phyloP scores from a whole-genome alignment of 805 yeast species.

The Cyberlindnera samutprakarnensis region DNA sequence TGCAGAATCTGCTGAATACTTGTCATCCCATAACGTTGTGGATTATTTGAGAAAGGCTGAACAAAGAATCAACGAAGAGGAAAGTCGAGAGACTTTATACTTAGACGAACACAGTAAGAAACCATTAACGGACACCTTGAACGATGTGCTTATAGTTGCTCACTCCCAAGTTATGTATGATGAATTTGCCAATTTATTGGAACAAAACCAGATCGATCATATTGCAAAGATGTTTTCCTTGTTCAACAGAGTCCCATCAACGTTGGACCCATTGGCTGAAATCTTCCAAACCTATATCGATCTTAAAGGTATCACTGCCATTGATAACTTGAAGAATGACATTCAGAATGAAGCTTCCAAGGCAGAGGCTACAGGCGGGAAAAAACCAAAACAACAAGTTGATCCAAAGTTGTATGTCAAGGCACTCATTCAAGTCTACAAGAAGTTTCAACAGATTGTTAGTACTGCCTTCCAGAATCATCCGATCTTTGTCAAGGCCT shows the following conservation, averaged over 20 bases:
- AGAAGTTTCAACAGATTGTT: conserved; percentile 60
- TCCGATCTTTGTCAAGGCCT: conserved; percentile 73
- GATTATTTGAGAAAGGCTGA: conserved; percentile 88
- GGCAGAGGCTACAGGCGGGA: conserved; percentile 16
- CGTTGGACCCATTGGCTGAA: conserved; percentile 71
- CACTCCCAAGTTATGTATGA: conserved; percentile 72
- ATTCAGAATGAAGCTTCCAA: conserved; percentile 13
- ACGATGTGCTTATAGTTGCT: conserved; percentile 65
- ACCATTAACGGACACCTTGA: conserved; percentile 67
- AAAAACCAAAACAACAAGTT: conserved; percentile 27
- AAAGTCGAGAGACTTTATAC: conserved; percentile 65
- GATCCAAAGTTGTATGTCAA: conserved; percentile 79
- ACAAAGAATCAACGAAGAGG: conserved; percentile 75
- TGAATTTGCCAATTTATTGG: conserved; percentile 70
- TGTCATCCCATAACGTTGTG: conserved; percentile 72
- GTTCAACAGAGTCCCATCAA: conserved; percentile 69
- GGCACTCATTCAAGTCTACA: conserved; percentile 63
- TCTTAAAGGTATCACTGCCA: conserved; percentile 50
- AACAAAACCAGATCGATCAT: conserved; percentile 63
- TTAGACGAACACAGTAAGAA: conserved; percentile 82
- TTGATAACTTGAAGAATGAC: conserved; percentile 45
- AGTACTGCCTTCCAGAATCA: conserved; percentile 61
- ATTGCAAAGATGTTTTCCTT: conserved; percentile 71
- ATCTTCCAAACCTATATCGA: conserved; percentile 69
- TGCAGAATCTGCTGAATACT: conserved; percentile 58